phyloP scores from a whole-genome alignment of 148 eudicot species.

The Heliosperma pusillum region DNA sequence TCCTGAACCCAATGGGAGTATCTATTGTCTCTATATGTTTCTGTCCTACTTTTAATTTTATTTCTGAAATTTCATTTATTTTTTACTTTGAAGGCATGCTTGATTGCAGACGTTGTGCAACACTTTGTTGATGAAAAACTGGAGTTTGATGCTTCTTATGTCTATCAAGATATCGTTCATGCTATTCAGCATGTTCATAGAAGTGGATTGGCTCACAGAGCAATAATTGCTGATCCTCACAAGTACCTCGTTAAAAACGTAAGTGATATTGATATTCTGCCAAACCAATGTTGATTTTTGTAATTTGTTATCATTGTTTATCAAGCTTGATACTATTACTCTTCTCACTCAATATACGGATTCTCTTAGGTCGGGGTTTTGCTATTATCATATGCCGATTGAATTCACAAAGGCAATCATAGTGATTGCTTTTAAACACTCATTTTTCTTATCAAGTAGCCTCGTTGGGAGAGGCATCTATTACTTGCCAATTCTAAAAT shows the following conservation, averaged over 20 bases:
- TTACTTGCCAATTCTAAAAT: no score
- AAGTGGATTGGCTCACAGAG: conserved; percentile 87
- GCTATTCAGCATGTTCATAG: conserved; percentile 93
- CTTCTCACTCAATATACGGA: neutral
- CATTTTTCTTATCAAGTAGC: no score
- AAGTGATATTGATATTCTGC: conserved; percentile 25
- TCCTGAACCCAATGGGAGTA: no score
- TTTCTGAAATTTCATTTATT: conserved; percentile 21
- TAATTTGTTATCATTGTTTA: neutral
- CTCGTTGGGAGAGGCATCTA: no score
- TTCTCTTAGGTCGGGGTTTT: neutral
- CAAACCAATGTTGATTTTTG: neutral
- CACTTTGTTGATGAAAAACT: conserved; percentile 94
- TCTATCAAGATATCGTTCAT: conserved; percentile 84
- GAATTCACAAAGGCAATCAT: neutral
- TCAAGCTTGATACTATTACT: neutral
- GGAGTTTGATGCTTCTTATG: conserved; percentile 91
- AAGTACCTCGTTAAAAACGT: conserved; percentile 97
- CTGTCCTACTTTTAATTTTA: neutral
- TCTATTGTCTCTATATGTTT: neutral
- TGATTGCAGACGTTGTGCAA: conserved; percentile 94
- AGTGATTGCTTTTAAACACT: no score
- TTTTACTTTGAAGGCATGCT: conserved; percentile 68
- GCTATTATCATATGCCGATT: conserved; percentile 5
- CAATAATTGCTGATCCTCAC: conserved; percentile 78